A percentile compares a stretch with the other conserved stretches of the same genome.
Evolutionary conservation across 257 asterid species (phyloP).

Genomic region (Ballota nigra): DNA sequence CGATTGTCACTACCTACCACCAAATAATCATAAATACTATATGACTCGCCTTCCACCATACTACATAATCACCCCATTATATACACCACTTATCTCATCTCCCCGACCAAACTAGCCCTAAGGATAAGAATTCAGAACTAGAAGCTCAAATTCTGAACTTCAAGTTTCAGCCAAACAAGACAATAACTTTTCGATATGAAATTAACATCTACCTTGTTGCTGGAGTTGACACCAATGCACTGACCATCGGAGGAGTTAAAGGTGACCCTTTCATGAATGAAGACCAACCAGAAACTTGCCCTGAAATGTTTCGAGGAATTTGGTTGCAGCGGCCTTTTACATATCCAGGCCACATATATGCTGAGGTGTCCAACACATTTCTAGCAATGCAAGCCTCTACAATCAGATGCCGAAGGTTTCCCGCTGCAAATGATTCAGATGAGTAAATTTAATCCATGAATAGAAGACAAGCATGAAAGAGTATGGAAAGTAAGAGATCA

Average conservation of each 20-base stretch:
- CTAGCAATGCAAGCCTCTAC: conserved; percentile 98
- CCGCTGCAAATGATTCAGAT: conserved; percentile 49
- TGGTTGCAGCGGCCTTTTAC: conserved; percentile 79
- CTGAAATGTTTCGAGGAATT: conserved; percentile 70
- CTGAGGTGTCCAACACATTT: conserved; percentile 83
- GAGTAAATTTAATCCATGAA: conserved; percentile 10
- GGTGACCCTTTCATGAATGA: conserved; percentile 82
- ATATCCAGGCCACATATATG: conserved; percentile 96
- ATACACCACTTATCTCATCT: not conserved
- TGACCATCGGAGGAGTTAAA: conserved; percentile 73
- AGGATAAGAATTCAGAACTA: not conserved
- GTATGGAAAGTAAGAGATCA: too few relatives aligned
- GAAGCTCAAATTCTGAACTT: not conserved
- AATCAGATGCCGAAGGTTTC: conserved; percentile 83
- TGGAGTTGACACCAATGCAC: conserved; percentile 77
- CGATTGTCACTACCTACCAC: not conserved
- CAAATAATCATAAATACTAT: not conserved
- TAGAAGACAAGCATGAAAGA: not conserved
- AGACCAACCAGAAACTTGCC: conserved; percentile 86
- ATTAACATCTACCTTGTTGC: conserved; percentile 77
- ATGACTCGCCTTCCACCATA: not conserved
- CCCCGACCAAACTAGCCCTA: not conserved
- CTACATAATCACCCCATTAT: not conserved
- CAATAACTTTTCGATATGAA: conserved; percentile 11
- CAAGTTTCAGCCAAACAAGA: not conserved